Evolutionary conservation across 2,329 filamentous ascomycete genomes (phyloP).

Genomic region (Dothideomycetes sp.): DNA sequence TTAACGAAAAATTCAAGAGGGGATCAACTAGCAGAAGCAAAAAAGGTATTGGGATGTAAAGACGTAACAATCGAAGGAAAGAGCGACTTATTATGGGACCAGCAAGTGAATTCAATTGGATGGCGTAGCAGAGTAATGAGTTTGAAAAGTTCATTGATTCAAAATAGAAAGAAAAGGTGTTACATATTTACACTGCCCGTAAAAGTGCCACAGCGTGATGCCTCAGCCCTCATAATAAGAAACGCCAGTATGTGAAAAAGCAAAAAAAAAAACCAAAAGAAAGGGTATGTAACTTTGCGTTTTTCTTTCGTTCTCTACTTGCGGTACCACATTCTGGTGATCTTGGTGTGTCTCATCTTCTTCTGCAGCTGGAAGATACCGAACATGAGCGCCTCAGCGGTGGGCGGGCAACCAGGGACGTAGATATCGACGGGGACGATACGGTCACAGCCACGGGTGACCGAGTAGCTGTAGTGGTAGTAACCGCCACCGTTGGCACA

Average conservation of each 20-base stretch:
- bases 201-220: conserved; percentile 9
- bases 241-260: conserved; percentile 7
- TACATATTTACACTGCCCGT: conserved; percentile 9
- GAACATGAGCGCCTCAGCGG: conserved; percentile 44
- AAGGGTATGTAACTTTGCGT: not conserved
- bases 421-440: conserved; percentile 75
- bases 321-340: conserved; percentile 49
- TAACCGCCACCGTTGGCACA: conserved; percentile 77
- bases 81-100: too few relatives aligned
- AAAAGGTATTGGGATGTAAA: too few relatives aligned
- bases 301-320: conserved; percentile 26
- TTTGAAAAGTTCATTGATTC: conserved; percentile 7
- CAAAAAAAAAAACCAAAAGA: not conserved
- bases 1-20: too few relatives aligned
- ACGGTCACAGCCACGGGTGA: conserved; percentile 65
- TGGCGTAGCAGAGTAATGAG: too few relatives aligned
- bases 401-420: conserved; percentile 60
- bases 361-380: conserved; percentile 67
- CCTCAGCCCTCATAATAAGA: conserved; percentile 6
- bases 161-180: conserved; percentile 1
- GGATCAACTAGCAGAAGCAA: too few relatives aligned
- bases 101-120: too few relatives aligned
- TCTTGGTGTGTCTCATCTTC: conserved; percentile 56
- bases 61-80: too few relatives aligned
- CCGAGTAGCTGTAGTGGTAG: conserved; percentile 74